Evolutionary conservation across 2,329 filamentous ascomycete species (phyloP).

Genomic region (Diaporthe longicolla): DNA sequence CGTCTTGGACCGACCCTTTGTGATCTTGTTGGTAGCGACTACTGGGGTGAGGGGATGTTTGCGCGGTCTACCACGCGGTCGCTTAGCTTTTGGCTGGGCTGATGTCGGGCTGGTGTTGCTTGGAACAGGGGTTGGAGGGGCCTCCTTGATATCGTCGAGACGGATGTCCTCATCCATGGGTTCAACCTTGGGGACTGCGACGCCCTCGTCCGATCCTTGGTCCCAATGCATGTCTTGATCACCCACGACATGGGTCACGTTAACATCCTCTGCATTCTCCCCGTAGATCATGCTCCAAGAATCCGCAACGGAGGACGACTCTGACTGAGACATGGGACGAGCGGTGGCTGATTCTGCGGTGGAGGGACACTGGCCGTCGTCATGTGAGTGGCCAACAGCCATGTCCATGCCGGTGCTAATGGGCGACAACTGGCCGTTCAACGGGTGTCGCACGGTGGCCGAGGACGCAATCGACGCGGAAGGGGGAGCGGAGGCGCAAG

Average conservation of each 20-base stretch:
- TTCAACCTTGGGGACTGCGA: conserved; percentile 69
- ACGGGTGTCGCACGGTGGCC: conserved; percentile 48
- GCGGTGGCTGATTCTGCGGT: conserved; percentile 56
- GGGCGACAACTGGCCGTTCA: conserved; percentile 66
- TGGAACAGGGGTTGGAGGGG: conserved; percentile 52
- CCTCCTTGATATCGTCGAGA: conserved; percentile 66
- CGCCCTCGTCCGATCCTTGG: conserved; percentile 59
- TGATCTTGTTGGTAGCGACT: conserved; percentile 74
- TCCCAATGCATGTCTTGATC: conserved; percentile 62
- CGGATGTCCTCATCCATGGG: conserved; percentile 69
- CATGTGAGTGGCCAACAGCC: conserved; percentile 43
- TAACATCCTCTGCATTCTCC: conserved; percentile 45
- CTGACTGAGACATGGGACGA: conserved; percentile 61
- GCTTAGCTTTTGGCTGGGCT: conserved; percentile 64
- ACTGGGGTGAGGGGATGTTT: conserved; percentile 80
- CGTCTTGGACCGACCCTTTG: conserved; percentile 82
- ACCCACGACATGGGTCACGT: conserved; percentile 36
- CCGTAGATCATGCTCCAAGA: conserved; percentile 60
- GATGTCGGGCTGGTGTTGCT: conserved; percentile 44
- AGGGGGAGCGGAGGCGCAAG: conserved; percentile 29
- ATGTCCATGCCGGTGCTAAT: conserved; percentile 66
- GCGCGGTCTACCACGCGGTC: conserved; percentile 83
- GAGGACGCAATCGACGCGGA: conserved; percentile 52
- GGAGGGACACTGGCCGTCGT: conserved; percentile 47
- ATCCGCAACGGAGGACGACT: conserved; percentile 61